Evolutionary conservation across 108 stramenopile genomes (phyloP).

Genomic region (Cyclotella cryptica): DNA sequence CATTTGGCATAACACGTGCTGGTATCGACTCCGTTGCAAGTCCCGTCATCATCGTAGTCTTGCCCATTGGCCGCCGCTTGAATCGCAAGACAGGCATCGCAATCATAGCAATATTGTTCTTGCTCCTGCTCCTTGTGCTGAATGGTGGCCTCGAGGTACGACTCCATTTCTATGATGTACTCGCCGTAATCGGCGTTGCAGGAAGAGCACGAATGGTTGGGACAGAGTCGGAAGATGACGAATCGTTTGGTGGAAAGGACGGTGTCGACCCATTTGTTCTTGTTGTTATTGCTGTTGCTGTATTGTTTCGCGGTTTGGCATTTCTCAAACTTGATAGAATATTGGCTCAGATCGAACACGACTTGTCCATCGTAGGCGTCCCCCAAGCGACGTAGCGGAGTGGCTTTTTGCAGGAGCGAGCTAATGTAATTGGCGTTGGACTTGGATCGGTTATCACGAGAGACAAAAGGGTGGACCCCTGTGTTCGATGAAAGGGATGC

Average conservation of each 20-base stretch:
- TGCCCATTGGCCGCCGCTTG: no score
- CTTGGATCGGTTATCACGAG: no score
- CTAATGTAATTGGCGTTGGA: no score
- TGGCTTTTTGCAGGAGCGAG: no score
- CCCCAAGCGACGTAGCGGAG: no score
- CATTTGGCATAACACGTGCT: conserved; percentile 75
- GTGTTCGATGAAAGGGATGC: no score
- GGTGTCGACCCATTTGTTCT: conserved; percentile 64
- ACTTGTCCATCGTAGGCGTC: conserved; percentile 25
- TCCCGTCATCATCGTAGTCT: not conserved
- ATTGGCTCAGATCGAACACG: conserved; percentile 66
- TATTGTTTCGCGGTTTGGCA: conserved; percentile 83
- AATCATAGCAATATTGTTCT: conserved; percentile 77
- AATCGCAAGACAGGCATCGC: conserved; percentile 57
- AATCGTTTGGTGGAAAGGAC: conserved; percentile 77
- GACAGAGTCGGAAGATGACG: conserved; percentile 88
- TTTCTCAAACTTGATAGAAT: conserved; percentile 82
- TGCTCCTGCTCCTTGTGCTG: conserved; percentile 71
- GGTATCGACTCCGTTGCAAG: conserved; percentile 57
- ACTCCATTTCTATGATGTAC: conserved; percentile 81
- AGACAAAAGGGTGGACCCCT: no score
- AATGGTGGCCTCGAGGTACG: conserved; percentile 73
- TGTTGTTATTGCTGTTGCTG: conserved; percentile 30
- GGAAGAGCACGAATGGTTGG: conserved; percentile 55
- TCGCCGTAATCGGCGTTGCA: conserved; percentile 86